These are phyloP conservation scores for Boletellus emodensis DNA, from an alignment of 768 basidiomycete species.

Conservation along the genomic window DNA sequence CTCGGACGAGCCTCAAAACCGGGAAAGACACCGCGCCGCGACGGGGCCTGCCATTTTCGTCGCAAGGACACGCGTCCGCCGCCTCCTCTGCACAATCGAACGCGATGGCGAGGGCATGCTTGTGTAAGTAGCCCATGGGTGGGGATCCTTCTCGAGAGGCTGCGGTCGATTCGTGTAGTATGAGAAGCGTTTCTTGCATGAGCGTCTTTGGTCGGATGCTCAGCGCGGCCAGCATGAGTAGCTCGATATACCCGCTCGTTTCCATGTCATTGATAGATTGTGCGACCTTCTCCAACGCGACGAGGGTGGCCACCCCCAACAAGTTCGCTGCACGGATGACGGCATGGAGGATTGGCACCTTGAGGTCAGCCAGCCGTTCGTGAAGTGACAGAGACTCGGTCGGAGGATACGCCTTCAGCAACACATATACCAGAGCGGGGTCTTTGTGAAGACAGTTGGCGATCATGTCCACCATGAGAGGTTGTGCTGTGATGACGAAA, in stretches of 20 bases:
- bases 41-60: conserved; percentile 52
- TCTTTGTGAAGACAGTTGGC: conserved; percentile 44
- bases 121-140: conserved; percentile 44
- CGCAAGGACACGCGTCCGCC: conserved; percentile 61
- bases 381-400: conserved; percentile 34
- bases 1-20: conserved; percentile 16
- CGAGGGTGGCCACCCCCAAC: conserved; percentile 52
- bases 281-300: conserved; percentile 54
- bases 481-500: conserved; percentile 27
- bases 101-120: conserved; percentile 51
- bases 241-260: conserved; percentile 44
- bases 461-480: conserved; percentile 31
- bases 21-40: conserved; percentile 37
- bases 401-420: conserved; percentile 48
- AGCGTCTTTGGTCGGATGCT: conserved; percentile 49
- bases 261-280: conserved; percentile 39
- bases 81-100: conserved; percentile 69
- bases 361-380: conserved; percentile 26
- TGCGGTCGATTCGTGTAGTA: conserved; percentile 48
- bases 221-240: conserved; percentile 49
- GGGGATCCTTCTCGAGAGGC: conserved; percentile 19
- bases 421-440: conserved; percentile 51
- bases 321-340: conserved; percentile 54
- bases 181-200: conserved; percentile 57
- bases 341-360: conserved; percentile 38